Evolutionary conservation across 495 filamentous ascomycete genomes (phyloP), one percentile per base, ranked within the genome.

Genomic region (Podospora bellae-mahoneyi): DNA sequence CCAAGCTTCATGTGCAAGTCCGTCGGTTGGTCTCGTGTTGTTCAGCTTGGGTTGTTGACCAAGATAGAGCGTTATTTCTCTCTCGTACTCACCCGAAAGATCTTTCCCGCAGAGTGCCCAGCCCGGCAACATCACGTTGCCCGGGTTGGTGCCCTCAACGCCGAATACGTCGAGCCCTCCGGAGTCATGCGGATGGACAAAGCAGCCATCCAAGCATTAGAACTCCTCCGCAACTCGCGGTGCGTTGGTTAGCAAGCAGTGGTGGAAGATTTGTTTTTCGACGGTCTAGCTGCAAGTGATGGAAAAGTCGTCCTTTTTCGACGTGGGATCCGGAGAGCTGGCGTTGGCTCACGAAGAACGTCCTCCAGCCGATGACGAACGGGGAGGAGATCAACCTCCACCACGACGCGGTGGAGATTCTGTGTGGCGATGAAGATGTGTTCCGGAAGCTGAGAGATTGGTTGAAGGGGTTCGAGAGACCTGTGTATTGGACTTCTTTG

Each of bases 171-270:
- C 73, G 89, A 92, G n/a, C 93, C 93, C 1, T 90, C 96, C 73
- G 92, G 92, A 20, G 90, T 92, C 0, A 97, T 99, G 95, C 91
- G 94, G 79, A 93, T 97, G 69, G 95, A 97, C 75, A 83, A 93
- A 1, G 88, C 91, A 13, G 95, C 96, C 2, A 90, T 96, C 44
- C 84, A 87, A 18, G 91, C 91, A 10, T 82, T 99, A 15, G 95
- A 98, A 77, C 82, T 99, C 26, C 90, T 98, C 7, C 92, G 97
- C 75, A 98, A 0, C 74, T 97, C 6, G 75, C 98, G 56, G 94
- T 23, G 23, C 23, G 23, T 23, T 23, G 23, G 23, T 23, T 23
- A 1, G 23, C 23, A 23, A 1, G 23, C 23, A 23, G 23, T 23
- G 23, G 23, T 23, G 23, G 23, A 23, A 23, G 23, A 23, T 1